phyloP scores from a whole-genome alignment of 225 moss, liverwort and hornwort genomes.

The Sphagnum contortum region DNA sequence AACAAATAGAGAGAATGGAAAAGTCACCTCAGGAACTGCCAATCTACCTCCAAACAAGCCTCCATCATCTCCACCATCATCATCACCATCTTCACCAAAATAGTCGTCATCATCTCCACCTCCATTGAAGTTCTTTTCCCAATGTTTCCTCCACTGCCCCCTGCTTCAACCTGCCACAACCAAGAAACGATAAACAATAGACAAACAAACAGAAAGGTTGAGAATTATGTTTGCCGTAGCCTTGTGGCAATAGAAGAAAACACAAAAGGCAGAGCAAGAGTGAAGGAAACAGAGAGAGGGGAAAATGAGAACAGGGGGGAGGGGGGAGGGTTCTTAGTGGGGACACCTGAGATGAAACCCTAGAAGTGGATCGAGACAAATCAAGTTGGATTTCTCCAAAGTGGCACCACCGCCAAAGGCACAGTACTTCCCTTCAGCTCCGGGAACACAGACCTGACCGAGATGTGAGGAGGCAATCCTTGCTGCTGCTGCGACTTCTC shows the following conservation, averaged over 20 bases:
- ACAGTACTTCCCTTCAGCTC: slow-evolving; percentile 92
- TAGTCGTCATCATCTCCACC: slow-evolving; percentile 99
- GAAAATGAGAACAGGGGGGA: no score
- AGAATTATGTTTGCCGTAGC: no score
- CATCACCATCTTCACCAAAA: slow-evolving; percentile 92
- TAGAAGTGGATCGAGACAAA: slow-evolving; percentile 59
- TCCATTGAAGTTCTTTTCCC: slow-evolving; percentile 84
- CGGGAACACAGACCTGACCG: slow-evolving; percentile 32
- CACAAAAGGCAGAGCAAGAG: no score
- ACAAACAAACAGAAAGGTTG: no score
- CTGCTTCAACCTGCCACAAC: slow-evolving; percentile 56
- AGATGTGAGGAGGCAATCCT: slow-evolving; percentile 22
- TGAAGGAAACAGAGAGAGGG: no score
- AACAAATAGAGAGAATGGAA: no score
- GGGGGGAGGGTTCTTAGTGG: neutral
- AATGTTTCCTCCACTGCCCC: slow-evolving; percentile 81
- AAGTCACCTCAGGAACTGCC: slow-evolving; percentile 80
- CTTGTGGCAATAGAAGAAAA: no score
- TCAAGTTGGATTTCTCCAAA: slow-evolving; percentile 93
- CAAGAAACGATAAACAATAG: no score
- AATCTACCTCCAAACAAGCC: slow-evolving; percentile 85
- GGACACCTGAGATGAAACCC: slow-evolving; percentile 62
- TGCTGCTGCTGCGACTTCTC: slow-evolving; percentile 12
- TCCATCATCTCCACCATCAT: slow-evolving; percentile 80
- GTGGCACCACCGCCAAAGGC: slow-evolving; percentile 95